Evolutionary conservation across 768 basidiomycete genomes (phyloP).

Genomic region (Tricholoma saponaceum): DNA sequence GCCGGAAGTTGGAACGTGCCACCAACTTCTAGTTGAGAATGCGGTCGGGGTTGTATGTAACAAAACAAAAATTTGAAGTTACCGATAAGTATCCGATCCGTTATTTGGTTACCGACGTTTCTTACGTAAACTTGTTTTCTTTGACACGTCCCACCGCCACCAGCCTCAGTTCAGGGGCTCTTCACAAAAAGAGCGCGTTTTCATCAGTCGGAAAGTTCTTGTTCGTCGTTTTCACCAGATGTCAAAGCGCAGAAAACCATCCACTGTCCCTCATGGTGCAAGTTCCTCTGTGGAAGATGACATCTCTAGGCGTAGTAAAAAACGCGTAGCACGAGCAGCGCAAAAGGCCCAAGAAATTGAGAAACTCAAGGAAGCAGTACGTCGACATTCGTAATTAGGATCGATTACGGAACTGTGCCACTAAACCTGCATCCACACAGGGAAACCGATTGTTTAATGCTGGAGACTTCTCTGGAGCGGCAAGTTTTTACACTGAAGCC

Average conservation of each 20-base stretch:
- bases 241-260: neutral
- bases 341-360: neutral
- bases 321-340: neutral
- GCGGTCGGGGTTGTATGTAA: too few relatives aligned
- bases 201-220: neutral
- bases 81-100: too few relatives aligned
- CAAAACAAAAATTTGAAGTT: too few relatives aligned
- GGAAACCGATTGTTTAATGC: constrained; percentile 29
- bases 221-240: neutral
- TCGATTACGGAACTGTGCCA: neutral
- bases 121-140: too few relatives aligned
- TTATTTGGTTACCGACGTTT: too few relatives aligned
- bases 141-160: too few relatives aligned
- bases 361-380: neutral
- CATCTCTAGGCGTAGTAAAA: neutral
- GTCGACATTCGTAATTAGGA: neutral
- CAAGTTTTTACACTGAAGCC: constrained; percentile 21
- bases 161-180: too few relatives aligned
- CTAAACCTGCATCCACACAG: constrained; percentile 12
- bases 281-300: neutral
- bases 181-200: too few relatives aligned
- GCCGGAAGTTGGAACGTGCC: too few relatives aligned
- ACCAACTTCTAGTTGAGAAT: too few relatives aligned
- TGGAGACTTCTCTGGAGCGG: constrained; percentile 27
- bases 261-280: neutral